Evolutionary conservation across 208 protist species (phyloP), one percentile per base, ranked within the genome.

Genomic region (Acanthamoeba royreba): DNA sequence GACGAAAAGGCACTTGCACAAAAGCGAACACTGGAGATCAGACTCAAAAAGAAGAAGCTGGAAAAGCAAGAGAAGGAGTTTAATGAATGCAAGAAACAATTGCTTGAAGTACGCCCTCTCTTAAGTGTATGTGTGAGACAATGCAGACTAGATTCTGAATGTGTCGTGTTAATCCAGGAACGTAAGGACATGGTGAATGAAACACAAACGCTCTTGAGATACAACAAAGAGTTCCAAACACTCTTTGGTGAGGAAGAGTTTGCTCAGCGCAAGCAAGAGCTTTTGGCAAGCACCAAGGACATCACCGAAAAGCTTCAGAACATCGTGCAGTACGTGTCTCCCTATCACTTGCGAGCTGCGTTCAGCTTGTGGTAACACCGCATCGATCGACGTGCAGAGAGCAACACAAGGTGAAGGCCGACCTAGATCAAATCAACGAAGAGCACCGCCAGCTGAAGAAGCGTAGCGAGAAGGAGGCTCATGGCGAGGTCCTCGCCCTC

Each of bases 151-250:
- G 9, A 19, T 19, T 19, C 49, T 19, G 49, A 55, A 9, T 19
- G 9, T 7, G 25, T 33, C 58, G 13, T 69, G n/a, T 69, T 13
- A 43, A 35, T 47, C 7, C 49, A 89, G 81, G 81, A 89, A 52
- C 45, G 81, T 46, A 89, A 89, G 28, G 81, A 89, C 13, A 22
- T 89, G 46, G 81, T 89, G 49, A 89, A 89, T n/a, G 81, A 89
- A 35, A 89, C 81, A 22, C 49, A 89, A 52, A 22, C 53, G 49
- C 46, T 89, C 49, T 33, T 89, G 31, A 45, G 53, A n/a, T 89
- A 89, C 49, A 17, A 58, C 35, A 31, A 89, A 52, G 49, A 89
- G 53, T 89, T 58, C 49, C 81, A 69, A 33, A 46, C 46, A 15
- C 81, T 89, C 25, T 89, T 89, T 66, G 81, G 81, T 40, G 49